These are phyloP conservation scores for Dissophora ornata DNA, from an alignment of 192 early-diverging fungal genomes.

Conservation along the genomic window DNA sequence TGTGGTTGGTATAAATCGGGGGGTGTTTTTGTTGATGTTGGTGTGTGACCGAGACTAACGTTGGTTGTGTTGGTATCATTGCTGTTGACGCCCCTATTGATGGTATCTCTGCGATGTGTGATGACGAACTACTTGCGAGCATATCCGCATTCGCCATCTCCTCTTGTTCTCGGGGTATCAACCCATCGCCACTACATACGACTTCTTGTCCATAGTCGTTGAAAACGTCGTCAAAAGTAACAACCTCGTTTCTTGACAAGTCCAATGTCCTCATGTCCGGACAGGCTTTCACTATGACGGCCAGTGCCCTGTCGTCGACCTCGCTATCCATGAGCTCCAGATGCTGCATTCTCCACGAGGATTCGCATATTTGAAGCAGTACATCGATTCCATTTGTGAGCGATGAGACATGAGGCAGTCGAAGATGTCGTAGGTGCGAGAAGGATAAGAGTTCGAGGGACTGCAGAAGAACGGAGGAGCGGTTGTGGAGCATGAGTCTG, in stretches of 20 bases:
- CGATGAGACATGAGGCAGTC: slow-evolving; percentile 27
- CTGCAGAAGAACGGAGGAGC: neutral
- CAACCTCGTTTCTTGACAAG: slow-evolving; percentile 38
- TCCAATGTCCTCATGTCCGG: slow-evolving; percentile 22
- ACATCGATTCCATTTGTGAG: slow-evolving; percentile 12
- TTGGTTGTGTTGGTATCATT: slow-evolving; percentile 2
- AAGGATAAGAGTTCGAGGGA: slow-evolving; percentile 2
- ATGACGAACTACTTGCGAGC: too few species aligned
- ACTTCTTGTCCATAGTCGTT: too few species aligned
- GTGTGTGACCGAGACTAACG: too few species aligned
- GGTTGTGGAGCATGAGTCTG: slow-evolving; percentile 23
- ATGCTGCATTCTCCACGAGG: slow-evolving; percentile 11
- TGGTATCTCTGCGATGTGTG: too few species aligned
- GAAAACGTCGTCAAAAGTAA: slow-evolving; percentile 18
- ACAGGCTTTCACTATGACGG: slow-evolving; percentile 20
- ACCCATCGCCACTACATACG: too few species aligned
- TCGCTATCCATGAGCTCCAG: slow-evolving; percentile 43
- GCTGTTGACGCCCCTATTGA: neutral
- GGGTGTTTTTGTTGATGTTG: neutral
- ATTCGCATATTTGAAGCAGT: slow-evolving; percentile 4
- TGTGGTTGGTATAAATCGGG: too few species aligned
- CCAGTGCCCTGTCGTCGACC: slow-evolving; percentile 17
- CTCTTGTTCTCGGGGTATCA: too few species aligned
- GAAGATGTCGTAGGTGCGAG: slow-evolving; percentile 10
- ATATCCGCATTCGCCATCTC: too few species aligned